Percentiles rank a stretch among this genome's conserved stretches.
phyloP scores from a whole-genome alignment of 176 grass and related monocot genomes.

The Musa acuminata region DNA sequence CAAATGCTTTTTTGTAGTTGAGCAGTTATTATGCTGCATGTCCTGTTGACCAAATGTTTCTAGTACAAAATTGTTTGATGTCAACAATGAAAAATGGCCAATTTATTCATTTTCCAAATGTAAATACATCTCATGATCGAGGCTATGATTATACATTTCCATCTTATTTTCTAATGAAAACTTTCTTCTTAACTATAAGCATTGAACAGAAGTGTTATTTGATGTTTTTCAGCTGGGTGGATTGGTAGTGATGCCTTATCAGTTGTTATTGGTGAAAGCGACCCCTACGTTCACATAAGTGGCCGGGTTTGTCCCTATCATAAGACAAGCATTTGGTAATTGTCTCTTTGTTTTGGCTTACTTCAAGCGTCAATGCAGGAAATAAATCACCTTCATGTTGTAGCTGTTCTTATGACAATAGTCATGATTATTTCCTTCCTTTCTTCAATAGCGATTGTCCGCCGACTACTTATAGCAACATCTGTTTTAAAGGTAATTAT shows the following conservation, averaged over 20 bases:
- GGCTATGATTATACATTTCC: neutral
- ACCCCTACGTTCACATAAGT: constrained; percentile 78
- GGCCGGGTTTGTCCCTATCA: constrained; percentile 46
- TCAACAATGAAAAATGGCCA: neutral
- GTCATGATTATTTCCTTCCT: constrained; percentile 87
- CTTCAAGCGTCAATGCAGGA: constrained; percentile 39
- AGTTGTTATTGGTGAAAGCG: constrained; percentile 85
- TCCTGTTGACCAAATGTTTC: neutral
- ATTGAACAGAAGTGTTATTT: neutral
- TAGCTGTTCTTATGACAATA: constrained; percentile 73
- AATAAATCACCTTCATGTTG: constrained; percentile 71
- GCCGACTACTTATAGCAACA: constrained; percentile 79
- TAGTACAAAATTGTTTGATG: neutral
- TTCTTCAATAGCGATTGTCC: constrained; percentile 70
- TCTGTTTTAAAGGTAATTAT: constrained; percentile 73
- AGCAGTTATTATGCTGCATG: constrained; percentile 12
- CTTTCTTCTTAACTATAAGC: neutral
- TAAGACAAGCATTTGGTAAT: constrained; percentile 5
- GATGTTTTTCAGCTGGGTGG: constrained; percentile 73
- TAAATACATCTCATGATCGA: neutral
- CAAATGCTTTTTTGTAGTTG: constrained; percentile 10
- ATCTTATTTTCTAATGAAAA: neutral
- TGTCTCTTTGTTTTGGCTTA: constrained; percentile 15
- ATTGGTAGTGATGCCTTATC: constrained; percentile 80
- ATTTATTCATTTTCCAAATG: neutral